Base-by-base conservation (phyloP, 768 basidiomycete species). In the Rhizopogon vulgaris region DNA sequence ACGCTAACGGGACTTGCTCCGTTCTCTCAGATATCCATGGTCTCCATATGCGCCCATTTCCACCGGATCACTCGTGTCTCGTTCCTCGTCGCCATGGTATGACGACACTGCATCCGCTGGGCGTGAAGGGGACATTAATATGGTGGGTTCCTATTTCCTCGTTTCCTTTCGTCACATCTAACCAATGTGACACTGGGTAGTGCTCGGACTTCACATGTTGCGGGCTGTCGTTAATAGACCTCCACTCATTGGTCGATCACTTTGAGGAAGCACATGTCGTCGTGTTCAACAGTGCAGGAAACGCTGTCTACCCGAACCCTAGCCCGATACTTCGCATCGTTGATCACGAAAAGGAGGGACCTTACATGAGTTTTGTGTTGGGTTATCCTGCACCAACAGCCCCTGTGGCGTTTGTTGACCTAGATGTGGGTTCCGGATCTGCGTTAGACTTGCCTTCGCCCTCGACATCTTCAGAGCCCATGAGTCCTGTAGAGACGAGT, bases 191-290 rank as follows among this genome's bases (percentile, higher is more conserved):
- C 28, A 7, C 34, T 49, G 27, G n/a, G 38, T 24, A 73, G 71
- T 75, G 73, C 53, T 66, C 69, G 37, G 65, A 79, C 65, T 79
- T 76, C 58, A 69, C 68, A 30, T 79, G 80, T 57, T 79, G 79
- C 57, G 74, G 72, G 38, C 64, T 71, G 40, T 61, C 66, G 18
- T 72, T 78, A 28, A 58, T 71, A 5, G 75, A 78, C 63, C 65
- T 79, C 37, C 79, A 80, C 57, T 72, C 70, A 37, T 69, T 79
- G 17, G 66, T 80, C 48, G 74, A 76, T 56, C 81, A 80, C 54
- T 76, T 77, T 46, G 78, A 79, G 55, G 70, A 72, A 56, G 56
- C 63, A 6, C 73, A 72, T 51, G 74, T 72, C 41, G 63, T 70
- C 38, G 63, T 67, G 17, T 42, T 67, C 53, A 59, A 57, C 39